Conservation (phyloP, 257 asterid genomes). For the Solanum corneliomulleri region DNA sequence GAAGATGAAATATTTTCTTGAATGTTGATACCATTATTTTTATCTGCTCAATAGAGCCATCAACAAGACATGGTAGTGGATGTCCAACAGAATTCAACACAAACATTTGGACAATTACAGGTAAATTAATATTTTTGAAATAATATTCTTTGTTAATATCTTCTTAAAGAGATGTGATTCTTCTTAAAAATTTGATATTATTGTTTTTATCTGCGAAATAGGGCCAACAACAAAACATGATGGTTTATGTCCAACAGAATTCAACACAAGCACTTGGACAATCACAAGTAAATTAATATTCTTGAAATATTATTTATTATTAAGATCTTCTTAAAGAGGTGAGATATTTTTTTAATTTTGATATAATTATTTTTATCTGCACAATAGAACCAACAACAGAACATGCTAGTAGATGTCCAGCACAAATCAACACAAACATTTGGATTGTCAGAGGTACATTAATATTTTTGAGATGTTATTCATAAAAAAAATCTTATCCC, state of each 20-base stretch:
- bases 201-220: not conserved
- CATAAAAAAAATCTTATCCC: not conserved
- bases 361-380: too few species aligned
- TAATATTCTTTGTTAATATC: not conserved
- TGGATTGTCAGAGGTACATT: too few species aligned
- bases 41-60: not conserved
- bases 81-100: not conserved
- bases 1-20: not conserved
- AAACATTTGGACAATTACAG: not conserved
- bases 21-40: not conserved
- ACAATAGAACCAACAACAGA: too few species aligned
- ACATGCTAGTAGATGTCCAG: too few species aligned
- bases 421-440: too few species aligned
- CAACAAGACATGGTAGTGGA: not conserved
- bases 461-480: too few species aligned
- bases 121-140: not conserved
- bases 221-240: not conserved
- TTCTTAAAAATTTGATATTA: not conserved
- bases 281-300: too few species aligned
- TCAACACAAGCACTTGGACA: too few species aligned
- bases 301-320: too few species aligned
- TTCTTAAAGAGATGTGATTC: not conserved
- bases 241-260: too few species aligned
- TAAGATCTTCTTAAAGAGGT: too few species aligned
- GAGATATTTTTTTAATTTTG: not conserved